Evolutionary conservation across 2,329 filamentous ascomycete species (phyloP), one percentile per base, ranked within the genome.

Genomic region (Colletotrichum sp.): DNA sequence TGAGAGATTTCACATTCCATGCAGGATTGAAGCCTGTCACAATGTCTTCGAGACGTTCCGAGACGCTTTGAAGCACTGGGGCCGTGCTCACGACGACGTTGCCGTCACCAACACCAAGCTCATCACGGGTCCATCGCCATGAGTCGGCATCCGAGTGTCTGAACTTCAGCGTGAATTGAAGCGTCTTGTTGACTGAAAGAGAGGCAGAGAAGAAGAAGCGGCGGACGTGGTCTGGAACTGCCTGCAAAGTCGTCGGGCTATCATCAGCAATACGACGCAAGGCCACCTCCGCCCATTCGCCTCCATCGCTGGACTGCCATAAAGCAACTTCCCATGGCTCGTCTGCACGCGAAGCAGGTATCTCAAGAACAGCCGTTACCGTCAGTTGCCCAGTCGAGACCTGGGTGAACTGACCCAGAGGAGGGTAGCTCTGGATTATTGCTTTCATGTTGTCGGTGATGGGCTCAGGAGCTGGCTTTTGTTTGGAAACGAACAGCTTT

Each of bases 81-180:
- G 79, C 71, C 81, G 82, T 75, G 30, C 79, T 88, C 76, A 93
- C 86, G 70, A 94, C 84, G 18, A 95, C 84, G 16, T 88, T 85
- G 6, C 94, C 95, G 80, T 96, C 94, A 16, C 86, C 86, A 3
- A 91, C 84, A 2, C 90, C 91, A 70, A 91, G 90, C 75, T 92
- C 90, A 78, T 95, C 91, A 76, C 91, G 91, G 44, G 91, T 89
- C 94, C 94, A 96, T 80, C 88, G 91, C 95, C 95, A 96, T 2
- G 88, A 84, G 32, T 90, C 85, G 26, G 88, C 81, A 30, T 84
- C 80, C 6, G 82, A 83, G 64, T 88, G 85, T 30, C 93, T 90
- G 80, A 94, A 95, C 75, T 93, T 95, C 76, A 95, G 81, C 1
- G 95, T 96, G 81, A 96, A 96, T 4, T 87, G 90, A 9, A 93